Evolutionary conservation across 1,284 basidiomycete genomes (phyloP).

Genomic region (Moesziomyces aphidis): DNA sequence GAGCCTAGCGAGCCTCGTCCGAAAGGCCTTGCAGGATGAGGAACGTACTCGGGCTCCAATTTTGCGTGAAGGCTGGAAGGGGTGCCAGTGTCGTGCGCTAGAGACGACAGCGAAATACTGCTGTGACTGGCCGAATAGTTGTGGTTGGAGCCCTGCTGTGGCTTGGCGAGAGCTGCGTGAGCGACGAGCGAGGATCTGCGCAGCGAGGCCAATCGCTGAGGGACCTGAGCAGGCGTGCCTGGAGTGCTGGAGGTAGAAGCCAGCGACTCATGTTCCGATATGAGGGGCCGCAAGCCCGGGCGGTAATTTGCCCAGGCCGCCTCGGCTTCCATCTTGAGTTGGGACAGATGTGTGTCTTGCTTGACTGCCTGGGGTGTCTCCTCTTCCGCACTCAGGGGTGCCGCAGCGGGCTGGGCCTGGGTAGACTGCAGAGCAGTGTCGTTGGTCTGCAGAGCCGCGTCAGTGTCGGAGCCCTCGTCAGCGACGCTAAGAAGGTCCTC

Average conservation of each 20-base stretch:
- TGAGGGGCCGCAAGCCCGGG: conserved; percentile 3
- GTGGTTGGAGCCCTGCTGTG: neutral
- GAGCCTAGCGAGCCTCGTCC: conserved; percentile 9
- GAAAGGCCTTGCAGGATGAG: conserved; percentile 9
- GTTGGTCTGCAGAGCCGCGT: neutral
- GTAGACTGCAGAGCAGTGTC: neutral
- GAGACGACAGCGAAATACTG: conserved; percentile 10
- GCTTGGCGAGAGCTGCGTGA: conserved; percentile 15
- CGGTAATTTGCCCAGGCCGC: conserved; percentile 28
- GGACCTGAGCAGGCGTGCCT: conserved; percentile 17
- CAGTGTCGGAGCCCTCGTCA: conserved; percentile 15
- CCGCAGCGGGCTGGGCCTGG: neutral
- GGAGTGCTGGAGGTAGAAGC: neutral
- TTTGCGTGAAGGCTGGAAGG: conserved; percentile 4
- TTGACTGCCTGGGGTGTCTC: neutral
- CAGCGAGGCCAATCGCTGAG: conserved; percentile 22
- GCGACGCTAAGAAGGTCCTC: conserved; percentile 11
- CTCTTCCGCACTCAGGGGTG: neutral
- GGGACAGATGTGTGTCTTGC: conserved; percentile 9
- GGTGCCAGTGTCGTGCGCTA: conserved; percentile 1
- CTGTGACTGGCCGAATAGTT: conserved; percentile 6
- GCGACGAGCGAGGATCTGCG: conserved; percentile 21
- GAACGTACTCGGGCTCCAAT: conserved; percentile 9
- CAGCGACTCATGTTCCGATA: neutral
- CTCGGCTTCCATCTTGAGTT: conserved; percentile 42